Percentiles rank a stretch among this genome's conserved stretches.
Conservation (phyloP, 805 yeast species). For the Sporopachydermia lactativora region DNA sequence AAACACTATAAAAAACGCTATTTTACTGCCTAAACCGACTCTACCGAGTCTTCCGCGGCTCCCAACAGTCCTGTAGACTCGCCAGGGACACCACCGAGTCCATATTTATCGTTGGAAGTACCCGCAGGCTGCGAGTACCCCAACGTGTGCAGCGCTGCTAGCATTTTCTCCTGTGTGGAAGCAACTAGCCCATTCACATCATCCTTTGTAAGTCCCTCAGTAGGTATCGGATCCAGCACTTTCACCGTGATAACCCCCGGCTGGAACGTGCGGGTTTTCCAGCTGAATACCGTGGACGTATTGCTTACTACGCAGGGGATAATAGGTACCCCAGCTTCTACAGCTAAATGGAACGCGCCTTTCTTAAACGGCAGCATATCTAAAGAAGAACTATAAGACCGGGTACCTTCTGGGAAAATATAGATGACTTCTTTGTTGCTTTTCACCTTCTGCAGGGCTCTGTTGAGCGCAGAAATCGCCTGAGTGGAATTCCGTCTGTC, state of each 20-base stretch:
- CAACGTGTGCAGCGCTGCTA: slow-evolving; percentile 13
- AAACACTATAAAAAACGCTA: too few relatives aligned
- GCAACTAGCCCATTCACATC: slow-evolving; percentile 41
- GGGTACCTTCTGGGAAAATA: slow-evolving; percentile 78
- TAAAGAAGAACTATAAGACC: slow-evolving; percentile 50
- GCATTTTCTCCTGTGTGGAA: slow-evolving; percentile 39
- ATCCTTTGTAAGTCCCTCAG: slow-evolving; percentile 46
- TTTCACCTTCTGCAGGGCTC: slow-evolving; percentile 44
- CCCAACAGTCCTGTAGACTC: too few relatives aligned
- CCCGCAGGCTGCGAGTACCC: slow-evolving; percentile 14
- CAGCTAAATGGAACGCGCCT: slow-evolving; percentile 81
- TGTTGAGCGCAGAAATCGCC: slow-evolving; percentile 47
- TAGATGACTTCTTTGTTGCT: slow-evolving; percentile 45
- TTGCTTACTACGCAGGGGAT: slow-evolving; percentile 66
- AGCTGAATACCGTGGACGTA: slow-evolving; percentile 46
- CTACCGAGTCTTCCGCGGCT: too few relatives aligned
- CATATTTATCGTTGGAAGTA: too few relatives aligned
- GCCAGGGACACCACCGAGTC: too few relatives aligned
- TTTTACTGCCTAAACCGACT: too few relatives aligned
- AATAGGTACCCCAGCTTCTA: slow-evolving; percentile 61
- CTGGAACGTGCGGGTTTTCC: slow-evolving; percentile 42
- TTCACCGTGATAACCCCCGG: slow-evolving; percentile 53
- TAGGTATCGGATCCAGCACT: slow-evolving; percentile 55
- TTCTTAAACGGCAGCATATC: slow-evolving; percentile 62
- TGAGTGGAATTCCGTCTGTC: slow-evolving; percentile 55